Evolutionary conservation across 192 early-diverging fungal genomes (phyloP).

Genomic region (Kappamyces sp.): DNA sequence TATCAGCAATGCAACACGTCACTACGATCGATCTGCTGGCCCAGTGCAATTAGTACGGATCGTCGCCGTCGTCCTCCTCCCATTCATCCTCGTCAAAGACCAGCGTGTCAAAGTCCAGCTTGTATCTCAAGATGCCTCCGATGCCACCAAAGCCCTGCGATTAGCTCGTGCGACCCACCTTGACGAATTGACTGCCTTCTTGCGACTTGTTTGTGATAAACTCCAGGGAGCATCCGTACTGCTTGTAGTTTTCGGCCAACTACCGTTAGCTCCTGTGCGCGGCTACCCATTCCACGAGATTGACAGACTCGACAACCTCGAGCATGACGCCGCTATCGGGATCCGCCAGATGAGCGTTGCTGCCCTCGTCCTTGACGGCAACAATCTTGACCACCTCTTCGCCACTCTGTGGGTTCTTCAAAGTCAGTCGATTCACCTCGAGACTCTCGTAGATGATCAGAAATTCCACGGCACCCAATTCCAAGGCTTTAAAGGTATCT

Average conservation of each 20-base stretch:
- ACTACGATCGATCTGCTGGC: no score
- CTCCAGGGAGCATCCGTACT: conserved; percentile 89
- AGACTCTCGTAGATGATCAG: conserved; percentile 97
- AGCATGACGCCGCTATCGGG: conserved; percentile 64
- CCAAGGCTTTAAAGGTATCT: conserved; percentile 93
- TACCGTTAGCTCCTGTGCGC: conserved; percentile 10
- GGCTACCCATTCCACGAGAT: conserved; percentile 85
- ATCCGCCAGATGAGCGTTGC: conserved; percentile 63
- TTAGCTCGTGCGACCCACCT: conserved; percentile 12
- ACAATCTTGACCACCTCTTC: conserved; percentile 65
- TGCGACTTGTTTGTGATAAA: conserved; percentile 94
- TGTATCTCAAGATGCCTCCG: conserved; percentile 92
- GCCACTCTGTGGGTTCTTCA: conserved; percentile 69
- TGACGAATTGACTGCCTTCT: conserved; percentile 96
- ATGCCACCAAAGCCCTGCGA: conserved; percentile 91
- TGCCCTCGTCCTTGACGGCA: conserved; percentile 80
- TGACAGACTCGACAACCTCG: conserved; percentile 72
- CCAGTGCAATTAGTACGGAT: no score
- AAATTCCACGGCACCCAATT: conserved; percentile 97
- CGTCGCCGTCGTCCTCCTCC: no score
- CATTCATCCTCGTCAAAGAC: conserved; percentile 11
- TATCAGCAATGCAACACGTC: no score
- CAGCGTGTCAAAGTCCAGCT: conserved; percentile 55
- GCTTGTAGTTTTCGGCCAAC: conserved; percentile 95
- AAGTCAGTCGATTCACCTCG: conserved; percentile 67